These are phyloP conservation scores for Salix brachista DNA, from an alignment of 345 rosid genomes.

Conservation along the genomic window DNA sequence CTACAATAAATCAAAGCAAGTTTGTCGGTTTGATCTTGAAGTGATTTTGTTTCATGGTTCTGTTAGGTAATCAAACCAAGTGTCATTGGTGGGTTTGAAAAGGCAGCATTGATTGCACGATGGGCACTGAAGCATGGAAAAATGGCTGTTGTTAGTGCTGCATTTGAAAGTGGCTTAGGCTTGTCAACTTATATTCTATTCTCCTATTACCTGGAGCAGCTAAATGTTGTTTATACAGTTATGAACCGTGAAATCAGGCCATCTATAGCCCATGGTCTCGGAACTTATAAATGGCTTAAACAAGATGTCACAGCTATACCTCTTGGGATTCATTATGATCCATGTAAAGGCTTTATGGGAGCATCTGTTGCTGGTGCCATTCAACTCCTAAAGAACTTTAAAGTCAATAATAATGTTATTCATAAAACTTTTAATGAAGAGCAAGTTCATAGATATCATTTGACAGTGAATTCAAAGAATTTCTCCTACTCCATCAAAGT, in stretches of 20 bases:
- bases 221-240: constrained; percentile 41
- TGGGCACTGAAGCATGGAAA: constrained; percentile 84
- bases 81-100: constrained; percentile 87
- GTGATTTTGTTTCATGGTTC: not conserved
- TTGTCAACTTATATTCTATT: constrained; percentile 64
- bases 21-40: too few relatives aligned
- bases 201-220: constrained; percentile 68
- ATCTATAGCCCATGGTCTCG: constrained; percentile 82
- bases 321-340: constrained; percentile 48
- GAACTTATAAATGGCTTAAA: constrained; percentile 81
- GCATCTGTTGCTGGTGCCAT: constrained; percentile 55
- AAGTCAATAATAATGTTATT: constrained; percentile 47
- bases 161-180: constrained; percentile 80
- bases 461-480: constrained; percentile 45
- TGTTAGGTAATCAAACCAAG: constrained; percentile 85
- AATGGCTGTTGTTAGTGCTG: constrained; percentile 84
- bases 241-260: constrained; percentile 35
- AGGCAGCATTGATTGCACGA: constrained; percentile 61
- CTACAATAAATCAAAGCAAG: too few relatives aligned
- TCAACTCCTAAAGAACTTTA: constrained; percentile 48
- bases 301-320: constrained; percentile 61
- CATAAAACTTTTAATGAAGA: constrained; percentile 34
- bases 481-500: constrained; percentile 47
- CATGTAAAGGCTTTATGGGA: constrained; percentile 50
- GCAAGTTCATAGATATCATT: constrained; percentile 43